Conservation (phyloP, 192 early-diverging fungal genomes). For the Umbelopsis isabellina region DNA sequence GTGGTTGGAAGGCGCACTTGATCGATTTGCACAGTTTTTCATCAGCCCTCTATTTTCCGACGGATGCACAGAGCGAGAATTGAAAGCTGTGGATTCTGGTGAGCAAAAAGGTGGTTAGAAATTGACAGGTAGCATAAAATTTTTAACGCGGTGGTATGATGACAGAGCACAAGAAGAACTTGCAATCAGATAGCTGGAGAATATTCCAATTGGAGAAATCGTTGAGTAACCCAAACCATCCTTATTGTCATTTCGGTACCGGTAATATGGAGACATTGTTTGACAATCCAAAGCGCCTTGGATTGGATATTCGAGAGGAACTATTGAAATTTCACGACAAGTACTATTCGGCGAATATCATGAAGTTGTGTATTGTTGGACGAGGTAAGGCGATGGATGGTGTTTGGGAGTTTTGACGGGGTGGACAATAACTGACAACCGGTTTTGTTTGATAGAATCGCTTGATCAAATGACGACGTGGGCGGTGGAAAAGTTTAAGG, state of each 20-base stretch:
- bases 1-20: constrained; percentile 59
- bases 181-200: constrained; percentile 90
- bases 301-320: constrained; percentile 81
- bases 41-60: constrained; percentile 87
- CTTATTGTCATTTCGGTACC: constrained; percentile 89
- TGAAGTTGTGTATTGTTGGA: constrained; percentile 90
- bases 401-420: background rate
- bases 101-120: background rate
- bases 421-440: background rate
- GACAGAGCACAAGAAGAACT: constrained; percentile 90
- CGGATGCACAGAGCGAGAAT: constrained; percentile 90
- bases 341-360: constrained; percentile 96
- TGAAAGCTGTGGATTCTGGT: constrained; percentile 92
- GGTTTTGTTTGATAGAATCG: constrained; percentile 58
- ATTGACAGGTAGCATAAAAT: too few relatives aligned
- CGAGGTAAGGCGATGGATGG: constrained; percentile 47
- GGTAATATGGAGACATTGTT: constrained; percentile 87
- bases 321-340: constrained; percentile 86
- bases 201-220: constrained; percentile 87
- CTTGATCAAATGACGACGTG: constrained; percentile 84
- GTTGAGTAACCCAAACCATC: constrained; percentile 76
- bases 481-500: constrained; percentile 81
- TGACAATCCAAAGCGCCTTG: constrained; percentile 62
- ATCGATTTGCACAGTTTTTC: constrained; percentile 91
- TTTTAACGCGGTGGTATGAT: too few relatives aligned